These are phyloP conservation scores for Pisolithus tinctorius DNA, from an alignment of 768 basidiomycete genomes.

Conservation along the genomic window DNA sequence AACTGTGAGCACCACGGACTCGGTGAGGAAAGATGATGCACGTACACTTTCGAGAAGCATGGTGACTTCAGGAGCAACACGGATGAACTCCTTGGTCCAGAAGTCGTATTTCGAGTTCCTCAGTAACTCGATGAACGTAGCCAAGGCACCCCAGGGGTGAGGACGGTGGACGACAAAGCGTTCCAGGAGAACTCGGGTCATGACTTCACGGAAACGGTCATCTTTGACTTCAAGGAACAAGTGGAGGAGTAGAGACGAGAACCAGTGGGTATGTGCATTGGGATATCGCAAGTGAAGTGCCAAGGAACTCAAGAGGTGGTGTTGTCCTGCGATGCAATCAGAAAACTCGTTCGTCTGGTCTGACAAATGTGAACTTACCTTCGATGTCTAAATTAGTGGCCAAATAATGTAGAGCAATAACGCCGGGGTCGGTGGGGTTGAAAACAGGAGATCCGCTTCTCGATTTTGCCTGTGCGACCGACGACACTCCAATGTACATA, in stretches of 20 bases:
- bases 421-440: conserved; percentile 75
- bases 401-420: conserved; percentile 76
- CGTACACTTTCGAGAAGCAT: conserved; percentile 78
- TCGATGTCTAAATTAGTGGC: conserved; percentile 82
- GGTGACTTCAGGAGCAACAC: conserved; percentile 80
- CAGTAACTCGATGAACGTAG: conserved; percentile 90
- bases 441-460: conserved; percentile 79
- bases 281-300: conserved; percentile 95
- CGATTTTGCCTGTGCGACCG: conserved; percentile 83
- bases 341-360: not conserved
- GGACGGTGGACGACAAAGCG: conserved; percentile 91
- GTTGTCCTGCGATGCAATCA: conserved; percentile 60
- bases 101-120: conserved; percentile 88
- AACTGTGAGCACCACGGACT: conserved; percentile 2
- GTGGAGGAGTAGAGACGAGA: conserved; percentile 83
- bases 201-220: conserved; percentile 72
- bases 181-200: conserved; percentile 87
- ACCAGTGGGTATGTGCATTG: conserved; percentile 98
- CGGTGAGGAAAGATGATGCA: conserved; percentile 9
- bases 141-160: conserved; percentile 92
- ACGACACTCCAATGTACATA: conserved; percentile 93
- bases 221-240: conserved; percentile 77
- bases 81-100: conserved; percentile 84
- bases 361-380: conserved; percentile 45
- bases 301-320: conserved; percentile 88